phyloP scores from a whole-genome alignment of 2,329 filamentous ascomycete species.

The Botrytis tulipae region DNA sequence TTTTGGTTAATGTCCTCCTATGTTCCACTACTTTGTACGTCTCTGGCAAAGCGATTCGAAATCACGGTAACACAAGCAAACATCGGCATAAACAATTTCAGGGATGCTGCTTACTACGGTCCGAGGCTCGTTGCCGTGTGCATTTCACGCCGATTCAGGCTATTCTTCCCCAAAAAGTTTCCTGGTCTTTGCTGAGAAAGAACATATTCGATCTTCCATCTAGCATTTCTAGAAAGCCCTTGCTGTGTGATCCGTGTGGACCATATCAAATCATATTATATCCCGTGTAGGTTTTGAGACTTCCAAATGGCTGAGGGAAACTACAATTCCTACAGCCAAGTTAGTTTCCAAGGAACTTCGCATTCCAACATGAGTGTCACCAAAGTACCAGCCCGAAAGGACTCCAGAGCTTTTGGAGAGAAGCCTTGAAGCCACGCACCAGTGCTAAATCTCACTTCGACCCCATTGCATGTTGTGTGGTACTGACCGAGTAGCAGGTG shows the following conservation, averaged over 20 bases:
- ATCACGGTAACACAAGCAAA: conserved; percentile 7
- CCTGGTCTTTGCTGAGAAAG: neutral
- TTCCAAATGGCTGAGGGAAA: neutral
- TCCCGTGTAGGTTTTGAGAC: neutral
- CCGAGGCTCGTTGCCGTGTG: conserved; percentile 11
- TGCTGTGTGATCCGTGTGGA: neutral
- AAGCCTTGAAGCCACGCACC: conserved; percentile 1
- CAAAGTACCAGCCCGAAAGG: neutral
- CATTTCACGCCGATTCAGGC: neutral
- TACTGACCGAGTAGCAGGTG: neutral
- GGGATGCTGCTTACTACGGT: conserved; percentile 4
- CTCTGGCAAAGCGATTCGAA: neutral
- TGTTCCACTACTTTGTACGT: conserved; percentile 14
- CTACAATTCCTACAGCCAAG: neutral
- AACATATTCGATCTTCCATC: neutral
- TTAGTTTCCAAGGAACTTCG: neutral
- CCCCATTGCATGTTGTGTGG: neutral
- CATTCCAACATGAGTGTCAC: conserved; percentile 2
- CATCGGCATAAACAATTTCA: neutral
- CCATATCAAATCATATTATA: neutral
- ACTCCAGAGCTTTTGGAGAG: neutral
- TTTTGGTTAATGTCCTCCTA: conserved; percentile 11
- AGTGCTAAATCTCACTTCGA: neutral
- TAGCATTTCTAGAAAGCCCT: neutral
- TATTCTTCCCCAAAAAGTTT: neutral